phyloP scores from a whole-genome alignment of 495 filamentous ascomycete species.

The Sabuloglossum arenarium region DNA sequence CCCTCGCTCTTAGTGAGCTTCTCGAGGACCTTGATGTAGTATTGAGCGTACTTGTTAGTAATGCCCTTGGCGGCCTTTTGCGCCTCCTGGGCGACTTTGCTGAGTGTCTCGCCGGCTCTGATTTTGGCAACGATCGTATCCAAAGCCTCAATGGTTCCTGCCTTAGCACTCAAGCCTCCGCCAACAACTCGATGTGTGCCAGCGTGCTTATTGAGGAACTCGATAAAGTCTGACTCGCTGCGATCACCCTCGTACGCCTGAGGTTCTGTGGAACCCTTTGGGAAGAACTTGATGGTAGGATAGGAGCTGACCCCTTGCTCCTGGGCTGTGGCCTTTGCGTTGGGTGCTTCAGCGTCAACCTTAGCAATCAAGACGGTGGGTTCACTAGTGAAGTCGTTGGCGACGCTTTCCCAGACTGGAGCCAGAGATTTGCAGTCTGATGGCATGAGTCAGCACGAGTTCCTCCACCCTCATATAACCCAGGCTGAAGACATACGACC shows the following conservation, averaged over 20 bases:
- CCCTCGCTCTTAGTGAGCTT: constrained; percentile 58
- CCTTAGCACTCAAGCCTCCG: constrained; percentile 56
- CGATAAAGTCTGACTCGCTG: constrained; percentile 51
- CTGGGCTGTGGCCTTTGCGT: constrained; percentile 52
- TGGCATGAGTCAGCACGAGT: background rate
- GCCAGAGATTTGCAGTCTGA: constrained; percentile 94
- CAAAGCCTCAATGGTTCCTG: constrained; percentile 61
- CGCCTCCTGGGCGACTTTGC: constrained; percentile 38
- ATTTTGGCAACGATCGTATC: constrained; percentile 54
- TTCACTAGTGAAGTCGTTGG: constrained; percentile 63
- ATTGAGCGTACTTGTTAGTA: constrained; percentile 70
- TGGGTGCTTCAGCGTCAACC: constrained; percentile 78
- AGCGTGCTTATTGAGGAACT: constrained; percentile 73
- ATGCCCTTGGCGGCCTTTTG: constrained; percentile 46
- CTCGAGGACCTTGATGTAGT: constrained; percentile 77
- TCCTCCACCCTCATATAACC: background rate
- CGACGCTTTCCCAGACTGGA: constrained; percentile 75
- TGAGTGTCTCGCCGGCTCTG: constrained; percentile 32
- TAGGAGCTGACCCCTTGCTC: constrained; percentile 66
- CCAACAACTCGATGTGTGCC: constrained; percentile 73
- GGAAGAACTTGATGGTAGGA: constrained; percentile 97
- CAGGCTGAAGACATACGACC: constrained; percentile 49
- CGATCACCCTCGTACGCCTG: constrained; percentile 60
- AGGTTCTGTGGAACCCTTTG: constrained; percentile 58
- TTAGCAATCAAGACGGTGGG: constrained; percentile 68